Percentiles rank a stretch among this genome's conserved stretches.
These are phyloP conservation scores for Phaeosphaeria sp. DNA, from an alignment of 2,329 filamentous ascomycete genomes.

Conservation along the genomic window DNA sequence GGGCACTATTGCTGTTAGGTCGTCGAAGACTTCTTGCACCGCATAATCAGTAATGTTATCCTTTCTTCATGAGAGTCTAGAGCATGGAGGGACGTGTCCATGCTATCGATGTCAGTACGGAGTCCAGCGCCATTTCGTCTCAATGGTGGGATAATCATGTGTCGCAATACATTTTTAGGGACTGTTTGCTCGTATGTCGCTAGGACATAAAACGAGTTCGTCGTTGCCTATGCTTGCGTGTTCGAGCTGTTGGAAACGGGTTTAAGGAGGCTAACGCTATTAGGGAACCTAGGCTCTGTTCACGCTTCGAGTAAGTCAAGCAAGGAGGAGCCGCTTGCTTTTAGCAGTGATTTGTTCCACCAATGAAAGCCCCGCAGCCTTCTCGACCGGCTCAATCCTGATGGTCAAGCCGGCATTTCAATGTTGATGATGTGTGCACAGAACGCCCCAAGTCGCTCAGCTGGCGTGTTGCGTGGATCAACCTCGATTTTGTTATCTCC, in stretches of 20 bases:
- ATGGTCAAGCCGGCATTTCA: background rate
- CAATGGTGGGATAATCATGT: background rate
- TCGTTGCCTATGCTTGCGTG: background rate
- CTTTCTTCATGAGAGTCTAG: background rate
- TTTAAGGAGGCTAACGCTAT: background rate
- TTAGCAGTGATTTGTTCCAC: background rate
- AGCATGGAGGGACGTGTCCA: background rate
- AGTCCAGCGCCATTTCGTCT: background rate
- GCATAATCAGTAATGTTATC: background rate
- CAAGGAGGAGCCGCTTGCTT: background rate
- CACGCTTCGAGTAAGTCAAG: background rate
- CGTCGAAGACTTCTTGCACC: background rate
- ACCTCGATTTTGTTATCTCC: background rate
- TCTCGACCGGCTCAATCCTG: background rate
- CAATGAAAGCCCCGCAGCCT: background rate
- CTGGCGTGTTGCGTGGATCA: background rate
- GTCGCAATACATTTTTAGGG: background rate
- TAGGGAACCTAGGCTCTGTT: background rate
- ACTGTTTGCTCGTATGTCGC: background rate
- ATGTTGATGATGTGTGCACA: background rate
- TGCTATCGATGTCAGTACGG: background rate
- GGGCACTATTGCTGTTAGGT: background rate
- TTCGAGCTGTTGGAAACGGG: background rate
- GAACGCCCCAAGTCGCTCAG: background rate
- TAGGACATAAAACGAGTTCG: background rate